A percentile compares a stretch with the other conserved stretches of the same genome.
Conservation (phyloP, 352 stramenopile genomes). For the Phytophthora vignae region DNA sequence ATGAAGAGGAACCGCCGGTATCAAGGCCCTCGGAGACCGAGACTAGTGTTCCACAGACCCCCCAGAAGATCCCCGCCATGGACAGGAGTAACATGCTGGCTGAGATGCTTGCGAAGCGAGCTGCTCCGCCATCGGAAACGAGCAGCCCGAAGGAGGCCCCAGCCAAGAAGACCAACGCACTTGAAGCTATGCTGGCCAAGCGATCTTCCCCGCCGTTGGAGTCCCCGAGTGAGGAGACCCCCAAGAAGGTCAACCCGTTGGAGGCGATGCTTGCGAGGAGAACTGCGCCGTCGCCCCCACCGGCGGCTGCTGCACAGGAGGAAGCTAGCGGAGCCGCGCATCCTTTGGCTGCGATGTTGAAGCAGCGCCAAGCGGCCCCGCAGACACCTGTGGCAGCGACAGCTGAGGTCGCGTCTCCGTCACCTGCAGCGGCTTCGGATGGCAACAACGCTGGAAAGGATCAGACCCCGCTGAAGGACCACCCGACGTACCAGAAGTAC, state of each 20-base stretch:
- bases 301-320: constrained; percentile 10
- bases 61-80: constrained; percentile 14
- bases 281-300: constrained; percentile 7
- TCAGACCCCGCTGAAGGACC: constrained; percentile 59
- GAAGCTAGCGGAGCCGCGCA: constrained; percentile 22
- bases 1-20: constrained; percentile 21
- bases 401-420: constrained; percentile 1
- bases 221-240: constrained; percentile 9
- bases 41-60: constrained; percentile 3
- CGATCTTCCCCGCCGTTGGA: constrained; percentile 12
- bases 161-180: constrained; percentile 35
- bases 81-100: constrained; percentile 43
- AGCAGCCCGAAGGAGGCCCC: neutral
- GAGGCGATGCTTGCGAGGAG: constrained; percentile 54
- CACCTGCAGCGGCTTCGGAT: constrained; percentile 8
- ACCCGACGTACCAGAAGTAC: constrained; percentile 77
- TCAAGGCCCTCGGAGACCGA: neutral
- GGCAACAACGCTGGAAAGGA: constrained; percentile 28
- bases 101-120: constrained; percentile 46
- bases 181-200: constrained; percentile 52
- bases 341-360: constrained; percentile 53
- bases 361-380: constrained; percentile 38
- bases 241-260: constrained; percentile 47
- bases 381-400: constrained; percentile 20
- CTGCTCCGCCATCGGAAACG: constrained; percentile 21